These are phyloP conservation scores for Cornus controversa DNA, from an alignment of 148 eudicot species.

Conservation along the genomic window DNA sequence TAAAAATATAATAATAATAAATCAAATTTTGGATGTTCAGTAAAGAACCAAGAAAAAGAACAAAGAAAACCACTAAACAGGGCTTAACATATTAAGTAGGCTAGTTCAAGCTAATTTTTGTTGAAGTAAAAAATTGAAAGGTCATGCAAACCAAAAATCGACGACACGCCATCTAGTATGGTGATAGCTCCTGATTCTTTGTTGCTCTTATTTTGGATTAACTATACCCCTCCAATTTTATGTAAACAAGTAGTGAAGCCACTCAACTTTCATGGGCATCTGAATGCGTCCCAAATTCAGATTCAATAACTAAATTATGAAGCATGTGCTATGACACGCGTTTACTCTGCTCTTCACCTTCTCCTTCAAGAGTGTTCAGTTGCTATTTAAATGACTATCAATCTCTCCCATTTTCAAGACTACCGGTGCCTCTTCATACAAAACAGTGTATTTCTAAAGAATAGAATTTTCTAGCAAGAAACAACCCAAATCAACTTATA, in stretches of 20 bases:
- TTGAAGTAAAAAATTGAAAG: not conserved
- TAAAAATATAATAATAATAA: not conserved
- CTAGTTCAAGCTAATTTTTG: not conserved
- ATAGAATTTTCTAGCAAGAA: not conserved
- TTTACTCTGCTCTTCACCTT: not conserved
- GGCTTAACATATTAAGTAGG: not conserved
- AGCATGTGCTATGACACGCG: not conserved
- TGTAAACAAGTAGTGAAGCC: not conserved
- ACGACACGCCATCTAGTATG: not conserved
- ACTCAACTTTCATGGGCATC: not conserved
- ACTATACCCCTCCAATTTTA: not conserved
- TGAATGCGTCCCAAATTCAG: not conserved
- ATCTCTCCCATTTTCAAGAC: no score
- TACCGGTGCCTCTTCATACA: not conserved
- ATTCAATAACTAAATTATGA: not conserved
- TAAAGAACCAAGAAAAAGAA: not conserved
- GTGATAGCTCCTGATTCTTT: not conserved
- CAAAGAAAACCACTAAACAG: not conserved
- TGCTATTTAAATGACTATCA: no score
- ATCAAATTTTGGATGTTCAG: not conserved
- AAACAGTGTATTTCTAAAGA: not conserved
- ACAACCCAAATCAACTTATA: not conserved
- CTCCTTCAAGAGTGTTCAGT: not conserved
- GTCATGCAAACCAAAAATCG: constrained; percentile 2
- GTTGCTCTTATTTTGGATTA: not conserved